A percentile compares a stretch with the other conserved stretches of the same genome.
Conservation (phyloP, 768 basidiomycete genomes). For the Saitozyma podzolica region DNA sequence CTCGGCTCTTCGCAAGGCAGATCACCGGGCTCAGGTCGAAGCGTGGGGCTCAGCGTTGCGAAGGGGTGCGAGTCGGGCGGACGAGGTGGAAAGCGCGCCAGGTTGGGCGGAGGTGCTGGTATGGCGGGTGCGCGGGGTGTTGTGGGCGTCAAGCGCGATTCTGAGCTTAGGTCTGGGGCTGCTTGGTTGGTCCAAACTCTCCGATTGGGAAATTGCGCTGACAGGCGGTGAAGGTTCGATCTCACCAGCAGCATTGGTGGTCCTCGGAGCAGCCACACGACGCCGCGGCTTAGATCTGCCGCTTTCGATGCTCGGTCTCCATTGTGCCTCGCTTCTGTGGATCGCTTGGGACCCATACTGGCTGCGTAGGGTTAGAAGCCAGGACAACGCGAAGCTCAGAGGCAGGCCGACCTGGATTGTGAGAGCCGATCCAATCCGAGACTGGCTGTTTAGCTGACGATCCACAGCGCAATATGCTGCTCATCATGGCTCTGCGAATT, state of each 20-base stretch:
- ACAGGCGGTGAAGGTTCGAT: too few relatives aligned
- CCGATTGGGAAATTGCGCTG: too few relatives aligned
- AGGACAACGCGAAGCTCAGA: slow-evolving; percentile 13
- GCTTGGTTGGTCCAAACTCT: too few relatives aligned
- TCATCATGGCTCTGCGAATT: slow-evolving; percentile 18
- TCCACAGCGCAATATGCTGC: slow-evolving; percentile 33
- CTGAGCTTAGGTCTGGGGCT: slow-evolving; percentile 56
- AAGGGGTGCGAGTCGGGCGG: slow-evolving; percentile 64
- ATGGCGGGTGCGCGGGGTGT: slow-evolving; percentile 69
- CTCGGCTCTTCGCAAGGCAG: slow-evolving; percentile 72
- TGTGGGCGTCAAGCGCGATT: slow-evolving; percentile 63
- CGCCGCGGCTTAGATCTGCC: neutral
- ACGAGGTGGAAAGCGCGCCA: slow-evolving; percentile 53
- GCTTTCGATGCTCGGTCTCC: slow-evolving; percentile 55
- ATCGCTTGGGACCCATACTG: slow-evolving; percentile 86
- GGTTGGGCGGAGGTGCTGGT: slow-evolving; percentile 58
- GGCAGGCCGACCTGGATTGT: slow-evolving; percentile 44
- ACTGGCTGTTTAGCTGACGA: slow-evolving; percentile 5
- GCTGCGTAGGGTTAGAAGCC: slow-evolving; percentile 49
- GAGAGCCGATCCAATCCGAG: slow-evolving; percentile 13
- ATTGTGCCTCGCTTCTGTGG: slow-evolving; percentile 69
- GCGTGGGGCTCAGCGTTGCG: slow-evolving; percentile 69
- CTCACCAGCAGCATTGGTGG: too few relatives aligned
- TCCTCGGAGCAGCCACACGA: too few relatives aligned
- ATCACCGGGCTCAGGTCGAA: slow-evolving; percentile 73